Conservation (phyloP, 108 stramenopile genomes). For the Skeletonema potamos region DNA sequence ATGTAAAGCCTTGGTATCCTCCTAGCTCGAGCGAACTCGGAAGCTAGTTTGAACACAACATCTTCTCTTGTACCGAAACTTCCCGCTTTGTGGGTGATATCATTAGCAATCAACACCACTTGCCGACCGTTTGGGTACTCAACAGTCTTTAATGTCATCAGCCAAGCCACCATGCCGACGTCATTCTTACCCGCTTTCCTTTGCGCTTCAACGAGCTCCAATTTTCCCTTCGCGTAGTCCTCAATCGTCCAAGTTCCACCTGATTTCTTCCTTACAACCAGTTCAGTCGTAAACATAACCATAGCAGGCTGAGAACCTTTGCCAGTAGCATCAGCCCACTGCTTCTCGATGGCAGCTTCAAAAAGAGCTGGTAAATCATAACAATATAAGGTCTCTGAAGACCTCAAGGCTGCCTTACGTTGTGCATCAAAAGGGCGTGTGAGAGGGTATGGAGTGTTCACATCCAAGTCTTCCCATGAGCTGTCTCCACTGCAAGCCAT, state of each 20-base stretch:
- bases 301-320: slow-evolving; percentile 69
- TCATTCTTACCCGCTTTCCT: slow-evolving; percentile 94
- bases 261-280: slow-evolving; percentile 84
- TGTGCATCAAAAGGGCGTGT: slow-evolving; percentile 91
- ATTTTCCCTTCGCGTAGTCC: slow-evolving; percentile 78
- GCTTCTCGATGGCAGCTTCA: slow-evolving; percentile 90
- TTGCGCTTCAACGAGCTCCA: slow-evolving; percentile 83
- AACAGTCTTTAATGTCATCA: slow-evolving; percentile 91
- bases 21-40: slow-evolving; percentile 85
- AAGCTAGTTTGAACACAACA: slow-evolving; percentile 95
- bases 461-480: slow-evolving; percentile 86
- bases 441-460: slow-evolving; percentile 89
- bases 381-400: slow-evolving; percentile 91
- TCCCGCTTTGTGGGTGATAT: slow-evolving; percentile 97
- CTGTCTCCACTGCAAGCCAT: slow-evolving; percentile 83
- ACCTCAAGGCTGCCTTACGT: slow-evolving; percentile 81
- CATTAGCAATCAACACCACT: slow-evolving; percentile 98
- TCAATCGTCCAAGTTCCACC: slow-evolving; percentile 78
- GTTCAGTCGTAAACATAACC: slow-evolving; percentile 92
- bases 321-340: slow-evolving; percentile 64
- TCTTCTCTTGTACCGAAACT: slow-evolving; percentile 99
- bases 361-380: slow-evolving; percentile 98
- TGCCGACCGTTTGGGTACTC: slow-evolving; percentile 96
- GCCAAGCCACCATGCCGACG: slow-evolving; percentile 99
- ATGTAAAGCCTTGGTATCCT: slow-evolving; percentile 94